Evolutionary conservation across 345 rosid genomes (phyloP), one percentile per base, ranked within the genome.

Genomic region (Eutrema yunnanense): DNA sequence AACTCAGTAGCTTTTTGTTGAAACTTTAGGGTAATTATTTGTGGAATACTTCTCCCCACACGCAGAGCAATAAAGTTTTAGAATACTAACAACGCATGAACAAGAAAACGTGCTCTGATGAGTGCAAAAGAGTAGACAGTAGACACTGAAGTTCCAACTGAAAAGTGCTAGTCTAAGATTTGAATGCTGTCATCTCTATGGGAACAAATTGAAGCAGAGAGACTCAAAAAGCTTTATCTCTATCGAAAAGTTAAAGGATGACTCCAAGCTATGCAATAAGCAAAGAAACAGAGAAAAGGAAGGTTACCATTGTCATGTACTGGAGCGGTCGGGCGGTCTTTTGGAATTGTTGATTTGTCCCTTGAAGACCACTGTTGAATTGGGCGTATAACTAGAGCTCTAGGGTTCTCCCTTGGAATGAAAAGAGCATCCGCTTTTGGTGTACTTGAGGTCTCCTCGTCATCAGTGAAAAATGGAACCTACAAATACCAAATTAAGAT

Each of bases 401-500:
- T 88, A 44, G 99, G 99, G 72, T 96, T 92, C 74, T 96, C 99
- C 83, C 99, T 79, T 8, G 96, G 99, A 81, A 96, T 77, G 77
- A 96, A 87, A 67, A 90, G 83, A 43, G 96, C 98, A 82, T 90
- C 96, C 6, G 95, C 97, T 82, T 96, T 92, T 6, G 99, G 98
- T 32, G 96, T 90, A 75, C 92, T 86, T 36, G 96, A 85, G 58
- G 86, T 79, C 84, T 87, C 94, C 72, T 88, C 96, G 46, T 90
- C 97, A 62, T 92, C 94, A 67, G 82, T 71, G 74, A 92, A 96
- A 81, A 96, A 96, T 33, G 98, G 96, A 73, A 92, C 86, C 99
- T 96, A 84, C 52, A 81, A 65, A 67, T 69, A 77, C 55, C 26
- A 67, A 52, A 51, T 73, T 4, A 59, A 72, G 55, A 62, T 34